Evolutionary conservation across 2,329 filamentous ascomycete genomes (phyloP), one percentile per base, ranked within the genome.

Genomic region (Scytalidium sp.): DNA sequence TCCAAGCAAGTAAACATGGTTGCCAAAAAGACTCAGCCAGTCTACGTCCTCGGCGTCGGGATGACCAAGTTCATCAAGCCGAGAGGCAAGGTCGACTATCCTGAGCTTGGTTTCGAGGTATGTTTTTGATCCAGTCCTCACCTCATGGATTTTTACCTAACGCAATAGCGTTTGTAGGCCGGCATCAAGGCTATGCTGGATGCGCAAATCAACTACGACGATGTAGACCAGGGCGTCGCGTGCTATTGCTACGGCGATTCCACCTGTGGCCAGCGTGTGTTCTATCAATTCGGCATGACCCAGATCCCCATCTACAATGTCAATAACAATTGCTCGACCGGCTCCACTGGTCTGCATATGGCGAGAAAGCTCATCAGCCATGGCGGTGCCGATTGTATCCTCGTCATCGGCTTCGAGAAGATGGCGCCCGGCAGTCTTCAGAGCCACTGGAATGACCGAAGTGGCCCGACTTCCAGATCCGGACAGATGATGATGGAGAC

Each of bases 251-350:
- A 96, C 69, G 93, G 93, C 65, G 93, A 97, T 75, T 91, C 85
- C 56, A 96, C 93, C 49, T 94, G 88, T 71, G 93, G 93, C 43
- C 93, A 97, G 76, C 87, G 93, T 57, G 92, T 97, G 64, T 97
- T 97, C 74, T 97, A 97, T 74, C 93, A 97, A 73, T 97, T 97
- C 70, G 94, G 93, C 75, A 92, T 97, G 86, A 97, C 92, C 41
- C 80, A 87, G 64, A 97, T 97, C 61, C 93, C 93, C 63, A 90
- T 97, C 67, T 92, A 95, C 78, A 97, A 97, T 65, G 90, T 96
- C 65, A 97, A 97, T 81, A 97, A 97, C 79, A 97, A 97, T 76
- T 97, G 93, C 78, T 90, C 89, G 3, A 97, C 93, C 0, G 94
- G 93, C n/a, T 91, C 87, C 3, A 96, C 93, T 0, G 94, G 93